Evolutionary conservation across 768 basidiomycete species (phyloP).

Genomic region (Leccinellum albellum): DNA sequence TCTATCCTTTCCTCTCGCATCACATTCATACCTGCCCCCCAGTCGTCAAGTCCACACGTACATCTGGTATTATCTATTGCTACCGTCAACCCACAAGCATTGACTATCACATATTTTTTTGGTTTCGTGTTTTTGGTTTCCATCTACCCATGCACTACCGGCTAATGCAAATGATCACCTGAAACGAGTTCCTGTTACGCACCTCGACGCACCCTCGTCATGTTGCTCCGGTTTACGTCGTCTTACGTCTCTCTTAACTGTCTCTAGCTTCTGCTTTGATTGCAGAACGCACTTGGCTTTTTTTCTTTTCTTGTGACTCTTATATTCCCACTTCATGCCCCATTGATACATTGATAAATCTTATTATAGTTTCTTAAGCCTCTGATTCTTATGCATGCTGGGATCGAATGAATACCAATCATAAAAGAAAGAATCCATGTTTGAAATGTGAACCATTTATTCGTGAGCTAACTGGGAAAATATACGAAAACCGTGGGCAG

Average conservation of each 20-base stretch:
- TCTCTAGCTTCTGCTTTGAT: conserved; percentile 4
- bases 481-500: background rate
- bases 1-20: conserved; percentile 11
- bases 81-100: conserved; percentile 25
- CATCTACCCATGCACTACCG: background rate
- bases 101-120: background rate
- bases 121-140: background rate
- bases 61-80: conserved; percentile 33
- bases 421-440: background rate
- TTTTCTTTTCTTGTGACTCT: conserved; percentile 1
- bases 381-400: background rate
- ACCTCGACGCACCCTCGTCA: conserved; percentile 7
- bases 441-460: background rate
- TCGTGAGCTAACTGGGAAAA: background rate
- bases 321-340: background rate
- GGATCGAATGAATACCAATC: background rate
- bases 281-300: background rate
- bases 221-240: conserved; percentile 3
- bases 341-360: background rate
- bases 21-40: background rate
- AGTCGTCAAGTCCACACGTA: conserved; percentile 7
- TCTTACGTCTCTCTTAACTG: conserved; percentile 8
- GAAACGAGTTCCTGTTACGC: conserved; percentile 21
- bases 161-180: conserved; percentile 7
- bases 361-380: background rate